phyloP scores from a whole-genome alignment of 164 flowering plant genomes.

The Houttuynia cordata region DNA sequence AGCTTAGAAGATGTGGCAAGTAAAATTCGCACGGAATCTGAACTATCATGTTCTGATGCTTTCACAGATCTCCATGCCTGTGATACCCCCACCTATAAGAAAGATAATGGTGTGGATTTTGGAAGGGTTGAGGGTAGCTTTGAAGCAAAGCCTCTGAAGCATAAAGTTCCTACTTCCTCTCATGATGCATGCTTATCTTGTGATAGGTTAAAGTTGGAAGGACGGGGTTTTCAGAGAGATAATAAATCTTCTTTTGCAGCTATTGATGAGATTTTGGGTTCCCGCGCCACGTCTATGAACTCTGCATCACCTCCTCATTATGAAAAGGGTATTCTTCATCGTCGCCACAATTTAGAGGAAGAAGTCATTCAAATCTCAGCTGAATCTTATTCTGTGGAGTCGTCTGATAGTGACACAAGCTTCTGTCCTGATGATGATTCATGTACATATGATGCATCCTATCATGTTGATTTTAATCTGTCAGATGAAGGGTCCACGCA shows the following conservation, averaged over 20 bases:
- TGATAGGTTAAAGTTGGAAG: slow-evolving; percentile 9
- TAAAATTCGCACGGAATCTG: slow-evolving; percentile 32
- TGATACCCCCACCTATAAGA: slow-evolving; percentile 13
- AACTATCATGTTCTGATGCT: slow-evolving; percentile 30
- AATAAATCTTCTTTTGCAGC: slow-evolving; percentile 17
- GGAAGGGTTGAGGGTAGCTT: slow-evolving; percentile 12
- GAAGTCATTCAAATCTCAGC: slow-evolving; percentile 81
- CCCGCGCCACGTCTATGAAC: slow-evolving; percentile 28
- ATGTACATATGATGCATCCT: slow-evolving; percentile 16
- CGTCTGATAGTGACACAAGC: slow-evolving; percentile 80
- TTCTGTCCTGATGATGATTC: slow-evolving; percentile 44
- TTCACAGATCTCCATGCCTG: slow-evolving; percentile 18
- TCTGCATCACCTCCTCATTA: slow-evolving; percentile 86
- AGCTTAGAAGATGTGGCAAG: slow-evolving; percentile 49
- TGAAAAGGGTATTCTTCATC: slow-evolving; percentile 69
- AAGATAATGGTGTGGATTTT: slow-evolving; percentile 18
- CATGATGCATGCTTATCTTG: slow-evolving; percentile 14
- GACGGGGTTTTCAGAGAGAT: slow-evolving; percentile 13
- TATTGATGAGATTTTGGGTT: slow-evolving; percentile 31
- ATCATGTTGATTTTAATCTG: slow-evolving; percentile 17
- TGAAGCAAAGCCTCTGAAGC: slow-evolving; percentile 10
- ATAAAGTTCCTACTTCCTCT: slow-evolving; percentile 2
- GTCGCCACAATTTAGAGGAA: slow-evolving; percentile 77
- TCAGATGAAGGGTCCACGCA: slow-evolving; percentile 13
- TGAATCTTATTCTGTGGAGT: slow-evolving; percentile 63